phyloP scores from a whole-genome alignment of 176 grass and related monocot species.

The Hyparrhenia diplandra region DNA sequence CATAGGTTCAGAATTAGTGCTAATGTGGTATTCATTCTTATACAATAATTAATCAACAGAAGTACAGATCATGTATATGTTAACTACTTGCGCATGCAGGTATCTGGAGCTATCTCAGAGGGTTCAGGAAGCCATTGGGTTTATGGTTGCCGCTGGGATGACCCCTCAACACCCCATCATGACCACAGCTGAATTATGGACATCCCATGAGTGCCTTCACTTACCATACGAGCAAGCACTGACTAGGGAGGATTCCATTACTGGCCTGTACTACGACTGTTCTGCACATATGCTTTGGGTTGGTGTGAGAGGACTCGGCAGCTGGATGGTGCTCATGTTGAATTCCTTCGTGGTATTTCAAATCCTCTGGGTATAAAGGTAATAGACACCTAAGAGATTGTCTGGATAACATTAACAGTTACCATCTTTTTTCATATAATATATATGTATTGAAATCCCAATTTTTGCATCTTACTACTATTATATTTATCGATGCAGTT shows the following conservation, averaged over 20 bases:
- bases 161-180: conserved; percentile 45
- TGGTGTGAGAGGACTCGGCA: conserved; percentile 59
- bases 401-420: background rate
- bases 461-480: background rate
- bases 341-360: conserved; percentile 57
- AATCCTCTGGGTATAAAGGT: conserved; percentile 65
- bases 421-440: no score
- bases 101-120: conserved; percentile 42
- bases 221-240: conserved; percentile 61
- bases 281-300: conserved; percentile 65
- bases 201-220: conserved; percentile 63
- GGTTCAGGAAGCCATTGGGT: conserved; percentile 46
- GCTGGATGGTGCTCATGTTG: conserved; percentile 57
- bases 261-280: conserved; percentile 42
- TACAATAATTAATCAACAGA: background rate
- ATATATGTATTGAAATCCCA: background rate
- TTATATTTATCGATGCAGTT: no score
- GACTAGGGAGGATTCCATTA: conserved; percentile 43
- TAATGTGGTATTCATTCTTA: background rate
- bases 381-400: background rate
- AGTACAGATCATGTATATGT: background rate
- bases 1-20: background rate
- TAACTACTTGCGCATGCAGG: conserved; percentile 3
- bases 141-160: conserved; percentile 42
- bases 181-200: conserved; percentile 57